phyloP scores from a whole-genome alignment of 176 grass and related monocot genomes.

The Saccharum spontaneum region DNA sequence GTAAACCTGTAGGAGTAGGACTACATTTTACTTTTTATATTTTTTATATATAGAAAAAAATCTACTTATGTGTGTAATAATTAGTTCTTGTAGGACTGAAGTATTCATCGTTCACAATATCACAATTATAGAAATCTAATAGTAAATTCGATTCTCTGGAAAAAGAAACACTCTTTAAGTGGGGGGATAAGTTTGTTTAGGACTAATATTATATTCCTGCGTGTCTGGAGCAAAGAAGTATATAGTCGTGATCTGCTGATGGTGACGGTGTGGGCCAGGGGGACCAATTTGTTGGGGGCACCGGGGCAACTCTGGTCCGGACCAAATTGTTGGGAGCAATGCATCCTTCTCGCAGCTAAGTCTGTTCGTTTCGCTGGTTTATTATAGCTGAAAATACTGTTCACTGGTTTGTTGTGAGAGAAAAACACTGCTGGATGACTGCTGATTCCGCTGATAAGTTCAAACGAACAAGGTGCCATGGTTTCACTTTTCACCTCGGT shows the following conservation, averaged over 20 bases:
- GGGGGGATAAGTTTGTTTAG: background rate
- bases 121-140: background rate
- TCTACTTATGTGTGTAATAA: background rate
- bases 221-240: background rate
- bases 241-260: background rate
- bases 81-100: background rate
- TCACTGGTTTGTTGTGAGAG: too few species aligned
- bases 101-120: background rate
- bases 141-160: background rate
- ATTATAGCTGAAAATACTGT: too few species aligned
- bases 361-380: too few species aligned
- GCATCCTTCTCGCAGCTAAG: too few species aligned
- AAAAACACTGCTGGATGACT: too few species aligned
- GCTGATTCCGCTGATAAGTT: too few species aligned
- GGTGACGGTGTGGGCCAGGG: background rate
- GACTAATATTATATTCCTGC: background rate
- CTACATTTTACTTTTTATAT: background rate
- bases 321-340: too few species aligned
- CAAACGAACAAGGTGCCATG: too few species aligned
- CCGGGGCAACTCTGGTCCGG: background rate
- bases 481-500: background rate
- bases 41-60: background rate
- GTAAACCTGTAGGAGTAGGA: background rate
- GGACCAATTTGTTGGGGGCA: background rate
- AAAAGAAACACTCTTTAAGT: background rate